A percentile compares a stretch with the other conserved stretches of the same genome.
phyloP scores from a whole-genome alignment of 257 asterid species.

The Nicotiana benthamiana region DNA sequence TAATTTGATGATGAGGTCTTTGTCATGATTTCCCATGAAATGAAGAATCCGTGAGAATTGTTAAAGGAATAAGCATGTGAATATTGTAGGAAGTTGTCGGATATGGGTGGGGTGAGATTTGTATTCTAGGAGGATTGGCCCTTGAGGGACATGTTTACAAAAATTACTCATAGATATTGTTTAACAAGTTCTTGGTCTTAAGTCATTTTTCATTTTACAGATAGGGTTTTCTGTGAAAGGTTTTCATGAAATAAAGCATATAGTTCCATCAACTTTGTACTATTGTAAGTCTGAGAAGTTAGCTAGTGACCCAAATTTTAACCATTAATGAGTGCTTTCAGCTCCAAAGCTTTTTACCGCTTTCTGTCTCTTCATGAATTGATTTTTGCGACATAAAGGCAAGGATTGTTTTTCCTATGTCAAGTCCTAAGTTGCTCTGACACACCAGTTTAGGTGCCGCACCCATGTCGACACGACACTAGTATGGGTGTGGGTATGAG shows the following conservation, averaged over 20 bases:
- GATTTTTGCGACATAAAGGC: background rate
- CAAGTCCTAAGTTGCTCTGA: too few relatives aligned
- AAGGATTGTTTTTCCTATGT: background rate
- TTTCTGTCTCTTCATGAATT: background rate
- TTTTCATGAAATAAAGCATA: slow-evolving; percentile 8
- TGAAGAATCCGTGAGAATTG: slow-evolving; percentile 1
- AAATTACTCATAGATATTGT: slow-evolving; percentile 17
- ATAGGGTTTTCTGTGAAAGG: background rate
- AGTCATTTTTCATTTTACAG: slow-evolving; percentile 4
- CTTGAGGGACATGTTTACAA: slow-evolving; percentile 25
- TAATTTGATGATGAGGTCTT: slow-evolving; percentile 3
- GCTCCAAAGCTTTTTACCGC: background rate
- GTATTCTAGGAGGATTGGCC: slow-evolving; percentile 20
- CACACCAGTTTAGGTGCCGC: too few relatives aligned
- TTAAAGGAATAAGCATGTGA: slow-evolving; percentile 21
- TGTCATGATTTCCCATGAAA: slow-evolving; percentile 8
- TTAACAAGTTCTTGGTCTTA: slow-evolving; percentile 11
- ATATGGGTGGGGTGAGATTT: slow-evolving; percentile 29
- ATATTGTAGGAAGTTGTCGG: slow-evolving; percentile 26
- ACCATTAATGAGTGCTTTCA: background rate
- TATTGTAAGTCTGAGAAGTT: slow-evolving; percentile 1
- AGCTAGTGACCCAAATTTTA: background rate
- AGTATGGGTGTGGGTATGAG: too few relatives aligned
- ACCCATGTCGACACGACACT: too few relatives aligned
- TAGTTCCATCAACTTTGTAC: background rate